Percentiles rank a stretch among this genome's conserved stretches.
These are phyloP conservation scores for Boletus patriciae DNA, from an alignment of 768 basidiomycete genomes.

Conservation along the genomic window DNA sequence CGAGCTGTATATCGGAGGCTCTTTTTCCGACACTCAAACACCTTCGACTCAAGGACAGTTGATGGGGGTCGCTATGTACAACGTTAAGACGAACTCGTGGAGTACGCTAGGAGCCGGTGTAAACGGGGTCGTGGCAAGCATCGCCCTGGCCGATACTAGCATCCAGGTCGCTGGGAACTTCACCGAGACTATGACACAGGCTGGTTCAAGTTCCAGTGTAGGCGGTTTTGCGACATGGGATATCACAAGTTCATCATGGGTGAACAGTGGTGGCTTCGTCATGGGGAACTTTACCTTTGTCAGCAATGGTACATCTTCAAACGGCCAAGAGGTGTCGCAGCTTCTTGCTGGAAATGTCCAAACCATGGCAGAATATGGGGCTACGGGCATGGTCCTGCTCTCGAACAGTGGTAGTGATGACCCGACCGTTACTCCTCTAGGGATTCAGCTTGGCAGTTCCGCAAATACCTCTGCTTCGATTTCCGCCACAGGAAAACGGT, in stretches of 20 bases:
- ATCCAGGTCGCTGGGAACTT: constrained; percentile 79
- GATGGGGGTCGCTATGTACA: constrained; percentile 66
- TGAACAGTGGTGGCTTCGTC: constrained; percentile 71
- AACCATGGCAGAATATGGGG: constrained; percentile 62
- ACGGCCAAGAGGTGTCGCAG: constrained; percentile 44
- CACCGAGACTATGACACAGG: constrained; percentile 43
- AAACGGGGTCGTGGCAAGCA: constrained; percentile 67
- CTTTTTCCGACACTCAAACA: constrained; percentile 69
- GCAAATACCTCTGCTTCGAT: constrained; percentile 35
- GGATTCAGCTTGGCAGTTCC: constrained; percentile 50
- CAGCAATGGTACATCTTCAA: constrained; percentile 57
- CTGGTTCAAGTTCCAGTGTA: constrained; percentile 37
- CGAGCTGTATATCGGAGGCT: constrained; percentile 81
- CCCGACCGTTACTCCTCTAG: constrained; percentile 62
- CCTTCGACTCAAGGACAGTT: constrained; percentile 54
- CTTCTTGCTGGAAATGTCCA: constrained; percentile 68
- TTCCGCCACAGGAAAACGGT: constrained; percentile 38
- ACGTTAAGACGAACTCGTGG: constrained; percentile 68
- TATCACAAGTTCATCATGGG: constrained; percentile 58
- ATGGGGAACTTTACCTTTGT: constrained; percentile 70
- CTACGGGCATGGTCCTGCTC: constrained; percentile 77
- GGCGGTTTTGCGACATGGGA: constrained; percentile 81
- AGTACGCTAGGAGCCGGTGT: constrained; percentile 67
- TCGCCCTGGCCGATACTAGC: constrained; percentile 50
- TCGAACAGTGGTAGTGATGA: constrained; percentile 59